These are phyloP conservation scores for Hemileccinum rubropunctum DNA, from an alignment of 768 basidiomycete genomes.

Conservation along the genomic window DNA sequence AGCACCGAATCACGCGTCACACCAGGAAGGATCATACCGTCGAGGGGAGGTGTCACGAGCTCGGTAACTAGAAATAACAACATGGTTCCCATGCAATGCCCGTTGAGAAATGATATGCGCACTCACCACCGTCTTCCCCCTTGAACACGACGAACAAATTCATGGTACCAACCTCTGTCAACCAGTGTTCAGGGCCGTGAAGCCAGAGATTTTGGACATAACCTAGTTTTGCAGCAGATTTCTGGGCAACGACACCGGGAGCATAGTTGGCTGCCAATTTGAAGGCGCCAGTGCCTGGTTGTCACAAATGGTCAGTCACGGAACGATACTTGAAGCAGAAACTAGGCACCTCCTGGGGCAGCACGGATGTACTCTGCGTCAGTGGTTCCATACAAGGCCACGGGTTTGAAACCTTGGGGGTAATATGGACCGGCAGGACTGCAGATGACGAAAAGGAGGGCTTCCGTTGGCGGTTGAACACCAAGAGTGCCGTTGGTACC, in stretches of 20 bases:
- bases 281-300: slow-evolving; percentile 75
- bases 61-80: slow-evolving; percentile 39
- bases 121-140: slow-evolving; percentile 60
- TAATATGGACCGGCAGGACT: slow-evolving; percentile 77
- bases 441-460: slow-evolving; percentile 63
- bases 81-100: not conserved
- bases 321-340: not conserved
- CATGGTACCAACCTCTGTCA: slow-evolving; percentile 84
- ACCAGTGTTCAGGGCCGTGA: slow-evolving; percentile 56
- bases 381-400: slow-evolving; percentile 81
- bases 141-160: slow-evolving; percentile 85
- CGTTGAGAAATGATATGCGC: not conserved
- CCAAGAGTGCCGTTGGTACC: slow-evolving; percentile 55
- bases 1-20: slow-evolving; percentile 58
- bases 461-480: slow-evolving; percentile 62
- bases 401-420: slow-evolving; percentile 84
- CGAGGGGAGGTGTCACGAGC: slow-evolving; percentile 63
- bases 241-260: slow-evolving; percentile 83
- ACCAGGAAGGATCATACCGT: slow-evolving; percentile 66
- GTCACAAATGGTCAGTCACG: slow-evolving; percentile 5
- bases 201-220: slow-evolving; percentile 92
- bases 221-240: slow-evolving; percentile 67
- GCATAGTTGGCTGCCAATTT: slow-evolving; percentile 91
- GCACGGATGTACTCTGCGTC: slow-evolving; percentile 69
- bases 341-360: slow-evolving; percentile 66